Percentiles rank a stretch among this genome's conserved stretches.
phyloP scores from a whole-genome alignment of 2,329 filamentous ascomycete species.

The Colletotrichum sp. region DNA sequence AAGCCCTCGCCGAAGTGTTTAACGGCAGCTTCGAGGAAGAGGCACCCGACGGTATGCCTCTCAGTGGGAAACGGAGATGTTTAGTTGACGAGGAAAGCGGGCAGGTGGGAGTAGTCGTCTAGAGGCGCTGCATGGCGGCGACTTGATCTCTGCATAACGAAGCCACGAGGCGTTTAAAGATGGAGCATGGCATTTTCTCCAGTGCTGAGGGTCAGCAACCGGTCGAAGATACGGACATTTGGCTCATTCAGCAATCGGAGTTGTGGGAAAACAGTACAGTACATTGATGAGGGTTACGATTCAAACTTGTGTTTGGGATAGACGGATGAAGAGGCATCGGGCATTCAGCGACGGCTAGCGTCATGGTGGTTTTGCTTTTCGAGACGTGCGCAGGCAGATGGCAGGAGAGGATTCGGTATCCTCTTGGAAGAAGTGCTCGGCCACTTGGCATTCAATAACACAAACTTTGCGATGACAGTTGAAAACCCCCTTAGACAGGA shows the following conservation, averaged over 20 bases:
- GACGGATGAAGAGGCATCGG: neutral
- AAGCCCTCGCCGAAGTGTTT: constrained; percentile 39
- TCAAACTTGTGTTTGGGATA: neutral
- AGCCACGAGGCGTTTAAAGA: constrained; percentile 19
- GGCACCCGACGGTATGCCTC: constrained; percentile 33
- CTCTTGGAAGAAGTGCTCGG: neutral
- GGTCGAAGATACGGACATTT: neutral
- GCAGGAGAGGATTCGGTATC: neutral
- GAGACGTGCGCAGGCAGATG: no score
- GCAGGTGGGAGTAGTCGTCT: constrained; percentile 21
- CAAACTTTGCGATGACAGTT: neutral
- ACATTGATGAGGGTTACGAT: neutral
- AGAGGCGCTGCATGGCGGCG: constrained; percentile 1
- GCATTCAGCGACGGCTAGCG: neutral
- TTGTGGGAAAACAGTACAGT: neutral
- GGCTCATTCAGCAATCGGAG: neutral
- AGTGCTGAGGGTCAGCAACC: neutral
- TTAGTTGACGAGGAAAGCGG: constrained; percentile 22
- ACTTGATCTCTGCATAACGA: constrained; percentile 18
- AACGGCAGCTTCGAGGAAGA: constrained; percentile 47
- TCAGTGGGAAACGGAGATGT: constrained; percentile 41
- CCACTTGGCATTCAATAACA: neutral
- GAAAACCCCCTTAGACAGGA: neutral
- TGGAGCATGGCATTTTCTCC: neutral
- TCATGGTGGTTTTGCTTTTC: neutral